These are phyloP conservation scores for Elsinoe ampelina DNA, from an alignment of 2,329 filamentous ascomycete genomes.

Conservation along the genomic window DNA sequence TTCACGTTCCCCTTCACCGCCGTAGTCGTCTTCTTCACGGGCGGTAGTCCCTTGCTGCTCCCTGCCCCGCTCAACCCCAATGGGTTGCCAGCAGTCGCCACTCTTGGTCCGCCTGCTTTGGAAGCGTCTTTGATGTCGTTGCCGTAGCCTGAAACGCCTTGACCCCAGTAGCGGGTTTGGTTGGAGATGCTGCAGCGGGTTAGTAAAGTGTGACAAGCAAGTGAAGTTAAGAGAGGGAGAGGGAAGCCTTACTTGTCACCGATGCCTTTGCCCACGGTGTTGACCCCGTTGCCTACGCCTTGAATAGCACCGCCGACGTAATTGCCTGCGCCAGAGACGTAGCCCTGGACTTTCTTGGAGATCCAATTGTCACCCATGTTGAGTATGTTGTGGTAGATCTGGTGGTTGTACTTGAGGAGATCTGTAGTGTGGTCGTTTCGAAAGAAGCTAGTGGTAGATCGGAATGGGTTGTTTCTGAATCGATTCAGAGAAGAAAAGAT, in stretches of 20 bases:
- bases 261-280: conserved; percentile 37
- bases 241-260: conserved; percentile 29
- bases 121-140: conserved; percentile 42
- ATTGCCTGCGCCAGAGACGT: conserved; percentile 36
- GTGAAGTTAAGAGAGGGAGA: not conserved
- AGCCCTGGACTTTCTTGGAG: conserved; percentile 35
- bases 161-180: conserved; percentile 38
- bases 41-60: conserved; percentile 21
- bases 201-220: not conserved
- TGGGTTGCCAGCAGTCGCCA: conserved; percentile 38
- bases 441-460: not conserved
- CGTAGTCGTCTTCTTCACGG: not conserved
- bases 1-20: not conserved
- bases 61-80: conserved; percentile 33
- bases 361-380: conserved; percentile 35
- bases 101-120: conserved; percentile 35
- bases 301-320: conserved; percentile 35
- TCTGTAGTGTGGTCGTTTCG: not conserved
- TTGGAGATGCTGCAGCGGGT: conserved; percentile 31
- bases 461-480: not conserved
- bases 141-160: conserved; percentile 40
- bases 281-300: conserved; percentile 38
- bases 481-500: not conserved
- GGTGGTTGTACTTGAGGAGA: not conserved
- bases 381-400: not conserved